phyloP scores from a whole-genome alignment of 2,329 filamentous ascomycete species.

The Harringtonia lauricola region DNA sequence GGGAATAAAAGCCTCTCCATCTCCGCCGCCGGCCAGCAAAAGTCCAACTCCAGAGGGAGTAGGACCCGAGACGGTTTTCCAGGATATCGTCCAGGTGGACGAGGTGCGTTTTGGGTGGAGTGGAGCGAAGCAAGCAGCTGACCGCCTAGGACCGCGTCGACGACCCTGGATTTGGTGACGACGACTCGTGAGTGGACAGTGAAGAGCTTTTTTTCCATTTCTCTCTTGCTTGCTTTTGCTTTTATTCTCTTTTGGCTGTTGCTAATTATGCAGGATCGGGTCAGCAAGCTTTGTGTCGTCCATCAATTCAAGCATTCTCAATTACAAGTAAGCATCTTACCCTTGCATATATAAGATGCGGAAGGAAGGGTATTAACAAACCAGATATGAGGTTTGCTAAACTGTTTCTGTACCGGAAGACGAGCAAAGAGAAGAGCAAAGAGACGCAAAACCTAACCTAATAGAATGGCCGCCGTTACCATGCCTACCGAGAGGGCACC shows the following conservation, averaged over 20 bases:
- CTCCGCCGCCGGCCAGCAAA: no score
- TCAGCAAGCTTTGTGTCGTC: slow-evolving; percentile 1
- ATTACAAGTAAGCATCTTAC: neutral
- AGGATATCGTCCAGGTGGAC: no score
- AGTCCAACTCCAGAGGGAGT: no score
- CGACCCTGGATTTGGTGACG: neutral
- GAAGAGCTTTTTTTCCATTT: neutral
- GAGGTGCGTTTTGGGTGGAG: no score
- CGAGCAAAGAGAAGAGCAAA: no score
- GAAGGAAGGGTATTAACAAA: neutral
- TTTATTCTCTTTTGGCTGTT: neutral
- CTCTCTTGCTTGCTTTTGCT: no score
- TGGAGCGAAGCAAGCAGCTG: no score
- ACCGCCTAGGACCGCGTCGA: neutral
- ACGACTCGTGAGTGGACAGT: neutral
- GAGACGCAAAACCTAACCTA: no score
- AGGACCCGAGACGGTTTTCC: no score
- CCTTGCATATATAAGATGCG: neutral
- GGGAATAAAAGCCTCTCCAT: no score
- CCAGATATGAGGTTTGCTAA: neutral
- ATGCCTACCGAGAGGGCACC: slow-evolving; percentile 2
- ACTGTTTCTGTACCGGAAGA: neutral
- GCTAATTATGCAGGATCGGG: neutral
- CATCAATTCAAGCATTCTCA: neutral
- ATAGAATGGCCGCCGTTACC: slow-evolving; percentile 3